A percentile compares a stretch with the other conserved stretches of the same genome.
phyloP scores from a whole-genome alignment of 2,329 filamentous ascomycete genomes.

The Colletotrichum sp. region DNA sequence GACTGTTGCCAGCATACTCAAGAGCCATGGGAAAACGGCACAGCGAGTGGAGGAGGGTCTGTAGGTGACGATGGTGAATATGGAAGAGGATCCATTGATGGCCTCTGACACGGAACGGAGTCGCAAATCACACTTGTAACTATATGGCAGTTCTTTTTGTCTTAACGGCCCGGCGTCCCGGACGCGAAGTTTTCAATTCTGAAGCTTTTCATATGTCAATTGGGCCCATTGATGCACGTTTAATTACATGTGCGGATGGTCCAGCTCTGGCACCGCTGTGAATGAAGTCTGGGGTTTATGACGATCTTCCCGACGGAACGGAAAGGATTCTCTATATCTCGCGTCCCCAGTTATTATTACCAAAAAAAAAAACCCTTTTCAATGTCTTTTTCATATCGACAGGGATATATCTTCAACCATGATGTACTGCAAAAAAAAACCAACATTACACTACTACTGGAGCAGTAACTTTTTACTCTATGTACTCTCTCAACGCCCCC shows the following conservation, averaged over 20 bases:
- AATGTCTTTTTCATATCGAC: not conserved
- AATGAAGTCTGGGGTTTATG: not conserved
- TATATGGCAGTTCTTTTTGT: conserved; percentile 17
- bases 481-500: not conserved
- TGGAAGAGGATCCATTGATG: not conserved
- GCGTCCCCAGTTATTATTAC: not conserved
- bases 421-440: not conserved
- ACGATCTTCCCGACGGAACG: not conserved
- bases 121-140: conserved; percentile 17
- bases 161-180: conserved; percentile 14
- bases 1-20: not conserved
- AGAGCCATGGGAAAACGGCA: not conserved
- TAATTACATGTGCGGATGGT: not conserved
- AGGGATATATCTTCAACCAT: not conserved
- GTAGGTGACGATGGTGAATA: not conserved
- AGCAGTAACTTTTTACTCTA: not conserved
- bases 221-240: not conserved
- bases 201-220: conserved; percentile 21
- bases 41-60: not conserved
- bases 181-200: conserved; percentile 20
- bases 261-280: not conserved
- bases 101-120: conserved; percentile 12
- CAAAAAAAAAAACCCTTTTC: not conserved
- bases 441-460: not conserved
- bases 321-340: not conserved